Evolutionary conservation across 345 rosid species (phyloP).

Genomic region (Dovyalis caffra): DNA sequence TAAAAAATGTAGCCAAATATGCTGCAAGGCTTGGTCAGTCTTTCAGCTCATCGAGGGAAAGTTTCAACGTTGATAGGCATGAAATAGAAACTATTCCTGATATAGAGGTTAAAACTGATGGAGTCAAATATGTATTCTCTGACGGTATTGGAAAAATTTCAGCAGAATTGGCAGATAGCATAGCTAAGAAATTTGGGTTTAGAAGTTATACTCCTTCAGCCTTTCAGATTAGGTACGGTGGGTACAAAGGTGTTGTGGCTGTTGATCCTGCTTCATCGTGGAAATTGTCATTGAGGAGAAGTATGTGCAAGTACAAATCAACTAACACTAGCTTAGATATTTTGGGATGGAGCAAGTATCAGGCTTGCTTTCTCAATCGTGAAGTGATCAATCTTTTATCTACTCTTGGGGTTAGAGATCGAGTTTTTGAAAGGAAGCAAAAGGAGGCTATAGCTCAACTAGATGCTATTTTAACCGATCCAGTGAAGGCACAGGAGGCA

Average conservation of each 20-base stretch:
- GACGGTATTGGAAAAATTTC: conserved; percentile 69
- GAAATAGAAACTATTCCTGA: conserved; percentile 53
- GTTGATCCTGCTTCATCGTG: conserved; percentile 47
- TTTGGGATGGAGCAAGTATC: conserved; percentile 49
- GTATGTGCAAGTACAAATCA: conserved; percentile 39
- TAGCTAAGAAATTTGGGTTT: conserved; percentile 40
- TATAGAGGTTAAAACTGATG: conserved; percentile 24
- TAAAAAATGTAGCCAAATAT: conserved; percentile 58
- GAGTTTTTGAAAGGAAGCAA: conserved; percentile 22
- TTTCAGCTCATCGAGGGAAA: conserved; percentile 54
- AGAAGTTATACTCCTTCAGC: conserved; percentile 33
- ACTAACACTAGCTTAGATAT: conserved; percentile 43
- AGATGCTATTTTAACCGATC: conserved; percentile 22
- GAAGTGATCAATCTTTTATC: conserved; percentile 58
- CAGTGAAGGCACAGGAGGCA: conserved; percentile 10
- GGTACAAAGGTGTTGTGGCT: conserved; percentile 75
- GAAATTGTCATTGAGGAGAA: conserved; percentile 43
- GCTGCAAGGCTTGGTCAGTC: conserved; percentile 52
- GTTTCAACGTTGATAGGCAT: conserved; percentile 25
- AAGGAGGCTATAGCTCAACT: conserved; percentile 12
- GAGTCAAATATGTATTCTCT: conserved; percentile 32
- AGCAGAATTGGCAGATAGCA: conserved; percentile 42
- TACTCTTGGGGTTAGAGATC: conserved; percentile 40
- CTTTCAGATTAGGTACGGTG: conserved; percentile 44
- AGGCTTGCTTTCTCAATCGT: conserved; percentile 58